A percentile compares a stretch with the other conserved stretches of the same genome.
Conservation (phyloP, 2,329 filamentous ascomycete genomes). For the Thielaviopsis punctulata region DNA sequence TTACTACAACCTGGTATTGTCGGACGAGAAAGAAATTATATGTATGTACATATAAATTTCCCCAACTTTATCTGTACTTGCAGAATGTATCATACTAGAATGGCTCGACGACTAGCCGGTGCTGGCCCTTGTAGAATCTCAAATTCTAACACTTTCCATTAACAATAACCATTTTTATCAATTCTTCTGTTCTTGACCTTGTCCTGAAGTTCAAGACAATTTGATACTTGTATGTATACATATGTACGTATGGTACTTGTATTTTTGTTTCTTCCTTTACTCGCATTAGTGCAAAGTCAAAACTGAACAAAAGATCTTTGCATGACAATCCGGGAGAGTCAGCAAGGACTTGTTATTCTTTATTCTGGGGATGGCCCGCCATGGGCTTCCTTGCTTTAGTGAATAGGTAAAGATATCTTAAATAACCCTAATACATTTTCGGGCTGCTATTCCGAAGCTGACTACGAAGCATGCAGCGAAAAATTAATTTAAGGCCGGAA, state of each 20-base stretch:
- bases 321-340: neutral
- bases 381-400: too few species aligned
- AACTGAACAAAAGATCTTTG: neutral
- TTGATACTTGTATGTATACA: neutral
- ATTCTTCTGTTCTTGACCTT: neutral
- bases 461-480: constrained; percentile 17
- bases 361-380: neutral
- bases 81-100: too few species aligned
- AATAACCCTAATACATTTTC: neutral
- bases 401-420: too few species aligned
- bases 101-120: too few species aligned
- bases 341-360: neutral
- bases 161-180: neutral
- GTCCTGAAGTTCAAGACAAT: neutral
- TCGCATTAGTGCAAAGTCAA: neutral
- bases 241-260: too few species aligned
- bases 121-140: too few species aligned
- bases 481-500: neutral
- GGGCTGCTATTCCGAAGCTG: neutral
- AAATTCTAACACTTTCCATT: too few species aligned
- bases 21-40: neutral
- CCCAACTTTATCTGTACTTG: too few species aligned
- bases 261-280: neutral
- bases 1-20: neutral
- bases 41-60: too few species aligned